Conservation (phyloP, 2,329 filamentous ascomycete species). For the Fusarium sarcochroum region DNA sequence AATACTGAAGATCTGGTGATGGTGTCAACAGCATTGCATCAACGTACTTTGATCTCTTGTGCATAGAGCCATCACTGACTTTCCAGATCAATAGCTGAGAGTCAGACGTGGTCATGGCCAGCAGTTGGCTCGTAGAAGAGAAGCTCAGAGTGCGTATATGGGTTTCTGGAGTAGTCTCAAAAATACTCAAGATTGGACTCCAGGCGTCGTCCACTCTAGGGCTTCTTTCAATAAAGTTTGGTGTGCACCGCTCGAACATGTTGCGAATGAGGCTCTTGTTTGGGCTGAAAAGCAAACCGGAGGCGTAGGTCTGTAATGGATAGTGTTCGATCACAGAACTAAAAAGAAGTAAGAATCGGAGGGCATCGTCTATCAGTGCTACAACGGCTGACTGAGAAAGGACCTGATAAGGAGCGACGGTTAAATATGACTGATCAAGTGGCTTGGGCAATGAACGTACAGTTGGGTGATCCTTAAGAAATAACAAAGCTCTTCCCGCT, state of each 20-base stretch:
- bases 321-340: background rate
- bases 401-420: fast-evolving
- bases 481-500: background rate
- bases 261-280: background rate
- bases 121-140: background rate
- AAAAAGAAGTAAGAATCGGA: background rate
- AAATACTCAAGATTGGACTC: background rate
- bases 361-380: background rate
- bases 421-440: background rate
- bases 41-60: background rate
- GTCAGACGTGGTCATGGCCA: background rate
- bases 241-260: fast-evolving
- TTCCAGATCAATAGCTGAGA: background rate
- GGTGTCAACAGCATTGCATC: background rate
- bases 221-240: fast-evolving
- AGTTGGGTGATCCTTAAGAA: fast-evolving
- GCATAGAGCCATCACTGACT: background rate
- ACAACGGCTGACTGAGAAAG: fast-evolving
- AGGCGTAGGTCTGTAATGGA: background rate
- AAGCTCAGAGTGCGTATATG: background rate
- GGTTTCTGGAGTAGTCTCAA: background rate
- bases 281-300: background rate
- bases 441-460: background rate
- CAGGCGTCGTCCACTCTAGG: background rate
- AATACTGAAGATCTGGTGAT: background rate